Conservation (phyloP, 2,329 filamentous ascomycete species). For the Trichoderma endophyticum region DNA sequence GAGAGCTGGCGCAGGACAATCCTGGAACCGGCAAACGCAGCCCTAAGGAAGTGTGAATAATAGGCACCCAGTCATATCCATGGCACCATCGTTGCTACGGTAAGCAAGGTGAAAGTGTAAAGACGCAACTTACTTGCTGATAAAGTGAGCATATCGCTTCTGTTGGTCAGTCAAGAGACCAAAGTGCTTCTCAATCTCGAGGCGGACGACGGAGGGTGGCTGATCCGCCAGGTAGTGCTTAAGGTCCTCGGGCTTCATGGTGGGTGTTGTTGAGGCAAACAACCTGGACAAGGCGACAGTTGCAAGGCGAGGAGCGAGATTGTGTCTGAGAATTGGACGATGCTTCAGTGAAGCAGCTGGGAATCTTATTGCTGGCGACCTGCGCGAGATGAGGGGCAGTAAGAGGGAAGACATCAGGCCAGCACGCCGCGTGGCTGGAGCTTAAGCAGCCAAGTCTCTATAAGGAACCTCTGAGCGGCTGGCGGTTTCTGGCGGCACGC, state of each 20-base stretch:
- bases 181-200: conserved; percentile 92
- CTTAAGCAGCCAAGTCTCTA: conserved; percentile 14
- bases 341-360: conserved; percentile 26
- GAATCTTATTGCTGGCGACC: conserved; percentile 34
- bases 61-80: neutral
- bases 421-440: conserved; percentile 18
- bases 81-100: neutral
- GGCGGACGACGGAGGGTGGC: conserved; percentile 80
- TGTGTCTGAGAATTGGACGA: conserved; percentile 21
- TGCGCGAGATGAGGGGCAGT: conserved; percentile 35
- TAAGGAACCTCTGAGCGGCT: conserved; percentile 1
- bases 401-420: conserved; percentile 35
- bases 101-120: neutral
- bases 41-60: conserved; percentile 44
- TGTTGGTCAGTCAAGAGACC: conserved; percentile 70
- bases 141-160: conserved; percentile 88
- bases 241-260: conserved; percentile 59
- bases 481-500: conserved; percentile 19
- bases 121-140: conserved; percentile 61
- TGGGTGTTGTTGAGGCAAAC: conserved; percentile 28
- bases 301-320: conserved; percentile 22
- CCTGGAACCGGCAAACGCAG: conserved; percentile 72
- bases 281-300: conserved; percentile 18
- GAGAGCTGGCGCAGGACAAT: conserved; percentile 79
- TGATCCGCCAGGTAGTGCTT: conserved; percentile 85